phyloP scores from a whole-genome alignment of 2,329 filamentous ascomycete species.

The Dactylellina sp. region DNA sequence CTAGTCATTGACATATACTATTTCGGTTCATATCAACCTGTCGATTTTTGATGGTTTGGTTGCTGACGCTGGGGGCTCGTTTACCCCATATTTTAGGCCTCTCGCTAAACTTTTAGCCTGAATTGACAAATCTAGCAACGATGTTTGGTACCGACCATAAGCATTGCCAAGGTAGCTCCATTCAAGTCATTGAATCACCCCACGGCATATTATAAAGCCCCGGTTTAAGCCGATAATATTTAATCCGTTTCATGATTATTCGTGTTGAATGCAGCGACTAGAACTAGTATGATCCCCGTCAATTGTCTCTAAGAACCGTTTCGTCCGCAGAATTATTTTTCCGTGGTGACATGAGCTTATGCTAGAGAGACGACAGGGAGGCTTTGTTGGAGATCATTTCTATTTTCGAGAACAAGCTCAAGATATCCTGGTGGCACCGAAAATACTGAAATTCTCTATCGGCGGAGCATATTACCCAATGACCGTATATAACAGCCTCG shows the following conservation, averaged over 20 bases:
- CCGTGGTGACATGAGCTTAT: constrained; percentile 3
- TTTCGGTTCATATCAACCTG: too few species aligned
- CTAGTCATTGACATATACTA: too few species aligned
- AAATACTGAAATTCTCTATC: not conserved
- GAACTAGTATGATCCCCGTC: not conserved
- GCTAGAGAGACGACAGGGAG: not conserved
- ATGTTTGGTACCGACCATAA: constrained; percentile 15
- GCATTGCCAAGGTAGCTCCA: constrained; percentile 1
- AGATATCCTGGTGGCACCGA: not conserved
- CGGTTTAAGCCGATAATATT: not conserved
- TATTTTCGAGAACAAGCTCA: not conserved
- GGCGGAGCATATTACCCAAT: too few species aligned
- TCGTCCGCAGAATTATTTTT: constrained; percentile 38
- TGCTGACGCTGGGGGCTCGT: not conserved
- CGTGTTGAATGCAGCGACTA: constrained; percentile 21
- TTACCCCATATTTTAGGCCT: constrained; percentile 24
- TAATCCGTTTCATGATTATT: not conserved
- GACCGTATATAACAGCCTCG: too few species aligned
- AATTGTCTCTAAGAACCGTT: not conserved
- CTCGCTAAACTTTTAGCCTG: constrained; percentile 39
- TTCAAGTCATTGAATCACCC: constrained; percentile 7
- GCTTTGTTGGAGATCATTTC: not conserved
- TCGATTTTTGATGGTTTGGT: too few species aligned
- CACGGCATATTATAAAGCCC: not conserved
- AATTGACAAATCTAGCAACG: not conserved